These are phyloP conservation scores for Pestalotiopsis sp. DNA, from an alignment of 2,329 filamentous ascomycete genomes.

Conservation along the genomic window DNA sequence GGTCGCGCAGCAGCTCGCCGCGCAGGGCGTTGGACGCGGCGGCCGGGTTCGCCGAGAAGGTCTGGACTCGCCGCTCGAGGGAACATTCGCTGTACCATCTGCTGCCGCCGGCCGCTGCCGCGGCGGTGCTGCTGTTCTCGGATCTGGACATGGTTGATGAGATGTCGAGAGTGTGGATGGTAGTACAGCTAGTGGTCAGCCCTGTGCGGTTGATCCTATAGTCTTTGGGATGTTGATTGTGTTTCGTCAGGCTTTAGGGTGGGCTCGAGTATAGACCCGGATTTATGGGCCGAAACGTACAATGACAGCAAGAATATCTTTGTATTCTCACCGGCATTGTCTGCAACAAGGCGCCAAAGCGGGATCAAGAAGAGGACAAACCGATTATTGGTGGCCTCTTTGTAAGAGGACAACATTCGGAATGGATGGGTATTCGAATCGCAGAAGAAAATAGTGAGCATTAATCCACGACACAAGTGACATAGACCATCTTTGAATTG, in stretches of 20 bases:
- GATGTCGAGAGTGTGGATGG: not conserved
- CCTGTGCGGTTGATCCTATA: not conserved
- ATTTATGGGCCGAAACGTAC: not conserved
- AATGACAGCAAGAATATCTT: not conserved
- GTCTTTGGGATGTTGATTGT: not conserved
- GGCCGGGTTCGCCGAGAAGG: not conserved
- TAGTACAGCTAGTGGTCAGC: not conserved
- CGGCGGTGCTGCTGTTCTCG: not conserved
- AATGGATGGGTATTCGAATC: not conserved
- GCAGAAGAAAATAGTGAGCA: too few species aligned
- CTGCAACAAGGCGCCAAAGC: not conserved
- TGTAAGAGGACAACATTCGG: not conserved
- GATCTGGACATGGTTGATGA: not conserved
- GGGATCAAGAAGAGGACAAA: not conserved
- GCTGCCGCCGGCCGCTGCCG: not conserved
- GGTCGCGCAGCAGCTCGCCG: not conserved
- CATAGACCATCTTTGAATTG: too few species aligned
- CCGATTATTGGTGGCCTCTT: not conserved
- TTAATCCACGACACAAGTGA: too few species aligned
- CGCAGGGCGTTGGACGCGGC: not conserved
- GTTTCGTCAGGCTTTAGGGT: not conserved
- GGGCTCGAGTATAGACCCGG: not conserved
- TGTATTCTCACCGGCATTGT: not conserved
- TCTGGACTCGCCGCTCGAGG: not conserved
- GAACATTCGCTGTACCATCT: not conserved